Evolutionary conservation across 2,329 filamentous ascomycete genomes (phyloP), one percentile per base, ranked within the genome.

Genomic region (Penicillium decumbens): DNA sequence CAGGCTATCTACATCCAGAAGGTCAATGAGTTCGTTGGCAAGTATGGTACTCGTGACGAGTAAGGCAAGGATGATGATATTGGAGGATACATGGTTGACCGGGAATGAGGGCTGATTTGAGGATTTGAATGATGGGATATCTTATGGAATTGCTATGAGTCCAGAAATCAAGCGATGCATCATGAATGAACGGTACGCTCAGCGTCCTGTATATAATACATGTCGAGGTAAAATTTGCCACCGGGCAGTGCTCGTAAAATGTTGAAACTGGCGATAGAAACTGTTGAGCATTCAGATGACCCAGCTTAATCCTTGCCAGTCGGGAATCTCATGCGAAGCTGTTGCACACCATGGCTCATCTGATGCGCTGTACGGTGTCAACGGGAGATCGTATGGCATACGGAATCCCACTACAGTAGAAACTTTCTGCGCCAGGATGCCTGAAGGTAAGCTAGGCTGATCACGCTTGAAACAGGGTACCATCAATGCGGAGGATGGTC

Each of bases 291-390:
- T 15, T 37, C 15, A 37, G 73, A 81, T 81, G 70, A 92, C 88
- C 10, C 79, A 80, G 43, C 62, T 54, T 54, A 43, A 50, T 29
- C 58, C 57, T 18, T 40, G 43, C 74, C 82, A 82, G 68, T 92
- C 88, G 4, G 77, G 80, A 61, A 84, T 79, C 0, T 53, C 50
- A 62, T 91, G 78, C 1, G 62, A 63, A 61, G 77, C 72, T 1
- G 80, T 83, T 3, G 85, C 85, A 51, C 87, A 88, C 91, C 90
- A 95, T 1, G 90, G 89, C 41, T 78, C 72, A 62, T 95, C 88
- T 4, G 70, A 66, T 6, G 68, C 55, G 0, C 65, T 72, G 61
- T 95, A 95, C 6, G 74, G 73, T 42, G 81, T 80, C 25, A 95
- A 67, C 0, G 90, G 90, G 6, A 91, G 70, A 67, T 84, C 84